Evolutionary conservation across 2,329 filamentous ascomycete genomes (phyloP), one percentile per base, ranked within the genome.

Genomic region (Beauveria sp.): DNA sequence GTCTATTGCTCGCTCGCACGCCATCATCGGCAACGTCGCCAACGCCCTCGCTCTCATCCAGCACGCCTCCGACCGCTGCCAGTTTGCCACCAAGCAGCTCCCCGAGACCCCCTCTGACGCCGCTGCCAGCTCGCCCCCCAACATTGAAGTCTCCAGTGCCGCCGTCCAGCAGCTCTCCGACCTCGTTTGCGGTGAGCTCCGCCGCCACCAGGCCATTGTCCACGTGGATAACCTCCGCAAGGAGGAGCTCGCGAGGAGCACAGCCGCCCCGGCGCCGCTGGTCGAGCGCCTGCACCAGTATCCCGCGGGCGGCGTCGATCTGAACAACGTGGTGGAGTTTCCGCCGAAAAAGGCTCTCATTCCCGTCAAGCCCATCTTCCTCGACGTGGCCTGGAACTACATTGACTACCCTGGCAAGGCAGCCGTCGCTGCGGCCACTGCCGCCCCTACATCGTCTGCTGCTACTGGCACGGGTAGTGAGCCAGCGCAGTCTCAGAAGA

Each of bases 311-410:
- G 85, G 83, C 38, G 83, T 91, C 10, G 87, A 96, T 71, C 79
- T 97, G 28, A 80, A 80, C 48, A 93, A 93, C 67, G 78, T 99
- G 28, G 93, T 98, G 52, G 84, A 87, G 5, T 97, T 93, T 73
- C 95, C 95, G 14, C 93, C 93, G 1, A 89, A 87, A 71, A 78
- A 97, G 66, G 86, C 90, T 64, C 83, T 89, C 1, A 86, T 98
- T 45, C 92, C 95, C 0, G 88, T 96, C 58, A 99, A 99, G 79
- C 95, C 95, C 31, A 81, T 98, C 40, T 98, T 98, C 80, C 85
- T 98, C 63, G 95, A 99, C 71, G 88, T 96, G 8, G 95, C 95
- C 10, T 99, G 91, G 90, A 98, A 98, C 73, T 98, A 97, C 72
- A 93, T 99, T 65, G 86, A 91, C 54, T 99, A 99, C 71, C 92